Evolutionary conservation across 108 stramenopile species (phyloP), one percentile per base, ranked within the genome.

Genomic region (Skeletonema menzelii): DNA sequence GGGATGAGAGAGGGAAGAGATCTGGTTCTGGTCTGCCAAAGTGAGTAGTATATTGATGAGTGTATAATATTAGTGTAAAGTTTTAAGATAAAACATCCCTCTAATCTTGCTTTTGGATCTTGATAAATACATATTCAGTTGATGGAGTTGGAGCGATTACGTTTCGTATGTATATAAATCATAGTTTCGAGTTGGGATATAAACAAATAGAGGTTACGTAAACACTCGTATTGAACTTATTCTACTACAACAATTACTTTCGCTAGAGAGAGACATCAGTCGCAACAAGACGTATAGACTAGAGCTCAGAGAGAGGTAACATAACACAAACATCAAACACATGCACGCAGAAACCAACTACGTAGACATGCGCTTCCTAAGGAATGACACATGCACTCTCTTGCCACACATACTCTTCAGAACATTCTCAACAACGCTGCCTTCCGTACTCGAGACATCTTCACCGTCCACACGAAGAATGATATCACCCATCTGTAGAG

Each of bases 401-500:
- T 58, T 31, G 20, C 73, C 73, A 30, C n/a, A 17, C 47, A 65
- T 42, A 31, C 42, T 27, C 64, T 57, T 59, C 1, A 73, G 28
- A 0, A 60, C 27, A 44, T 74, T 64, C 6, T 26, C 56, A 10
- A 74, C 64, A 59, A 32, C 22, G 8, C 57, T 22, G 12, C 31
- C 64, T 59, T 60, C 57, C 32, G 58, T 30, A 17, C 63, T 44
- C 5, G 73, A 66, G 8, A 74, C 73, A 34, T 74, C 73, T 28
- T 65, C 65, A 44, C 65, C 65, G 59, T 74, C 42, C 59, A 74
- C 28, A 7, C 73, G 64, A 58, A 74, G 57, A 10, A 74, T 55
- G 27, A 74, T 64, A 59, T 74, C 73, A 28, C 65, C 73, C 6
- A 74, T 22, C 59, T 66, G 64, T 26, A 74, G 12, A 26, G 47